These are phyloP conservation scores for Micractinium sp. DNA, from an alignment of 139 green algal species.

Conservation along the genomic window DNA sequence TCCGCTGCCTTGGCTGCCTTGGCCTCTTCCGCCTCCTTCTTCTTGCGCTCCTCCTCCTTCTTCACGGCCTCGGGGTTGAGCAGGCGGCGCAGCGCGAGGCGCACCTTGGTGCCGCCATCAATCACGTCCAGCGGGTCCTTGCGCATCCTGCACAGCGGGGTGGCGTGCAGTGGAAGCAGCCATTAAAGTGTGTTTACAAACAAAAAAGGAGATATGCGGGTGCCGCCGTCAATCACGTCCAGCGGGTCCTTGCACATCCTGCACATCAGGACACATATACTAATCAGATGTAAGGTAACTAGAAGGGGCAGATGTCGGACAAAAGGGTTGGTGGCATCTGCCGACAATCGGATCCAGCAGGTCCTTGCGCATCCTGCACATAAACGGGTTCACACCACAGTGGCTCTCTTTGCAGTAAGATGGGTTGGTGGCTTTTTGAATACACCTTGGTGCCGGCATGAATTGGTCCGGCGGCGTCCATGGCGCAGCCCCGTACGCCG, in stretches of 20 bases:
- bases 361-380: constrained; percentile 97
- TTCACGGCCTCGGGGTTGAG: constrained; percentile 28
- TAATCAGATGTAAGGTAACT: too few species aligned
- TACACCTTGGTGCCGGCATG: neutral
- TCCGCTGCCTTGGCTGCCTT: constrained; percentile 7
- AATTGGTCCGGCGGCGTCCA: neutral
- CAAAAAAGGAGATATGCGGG: too few species aligned
- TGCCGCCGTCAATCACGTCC: constrained; percentile 89
- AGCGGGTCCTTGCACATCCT: constrained; percentile 92
- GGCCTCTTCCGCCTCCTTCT: constrained; percentile 36
- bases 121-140: constrained; percentile 95
- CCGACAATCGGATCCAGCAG: constrained; percentile 89
- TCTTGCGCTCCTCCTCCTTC: constrained; percentile 57
- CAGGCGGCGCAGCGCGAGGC: constrained; percentile 35
- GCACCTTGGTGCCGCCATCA: constrained; percentile 89
- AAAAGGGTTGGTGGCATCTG: too few species aligned
- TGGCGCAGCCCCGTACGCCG: neutral
- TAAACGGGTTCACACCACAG: too few species aligned
- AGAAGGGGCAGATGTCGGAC: too few species aligned
- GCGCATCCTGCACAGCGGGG: constrained; percentile 80
- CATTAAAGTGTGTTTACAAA: too few species aligned
- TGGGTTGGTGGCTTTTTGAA: neutral
- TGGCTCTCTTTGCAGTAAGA: too few species aligned
- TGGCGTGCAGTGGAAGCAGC: too few species aligned
- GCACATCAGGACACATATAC: too few species aligned